Base-by-base conservation (phyloP, 345 rosid species). In the Syzygium oleosum region DNA sequence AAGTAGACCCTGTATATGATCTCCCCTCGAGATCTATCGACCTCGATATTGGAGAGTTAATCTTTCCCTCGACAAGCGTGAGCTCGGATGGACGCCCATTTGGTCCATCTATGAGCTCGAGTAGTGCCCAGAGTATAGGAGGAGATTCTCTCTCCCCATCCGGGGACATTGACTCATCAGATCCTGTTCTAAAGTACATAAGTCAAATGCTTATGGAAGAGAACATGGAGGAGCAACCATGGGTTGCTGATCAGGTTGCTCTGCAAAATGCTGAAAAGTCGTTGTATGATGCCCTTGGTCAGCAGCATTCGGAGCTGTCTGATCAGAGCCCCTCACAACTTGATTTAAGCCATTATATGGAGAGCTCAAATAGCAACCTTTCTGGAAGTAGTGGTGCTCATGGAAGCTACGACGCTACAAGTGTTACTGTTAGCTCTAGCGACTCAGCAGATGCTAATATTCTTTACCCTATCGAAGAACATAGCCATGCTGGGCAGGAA, bases 171-270 rank as follows among this genome's bases (percentile, higher is more conserved):
- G 90, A 88, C 29, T 92, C 86, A 22, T 84, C 88, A 9, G 93
- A 92, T 58, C 88, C 91, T 38, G 90, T 91, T 38, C 91, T 91
- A 56, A 90, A 84, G 86, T 92, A 90, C 77, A 90, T 92, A 88
- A 90, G 58, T 87, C 90, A 92, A 90, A 89, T 91, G 89, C 93
- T 92, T 41, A 87, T 92, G 92, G 93, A 91, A 85, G 94, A 92
- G 88, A 89, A 92, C 88, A 87, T 92, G 92, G 94, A 88, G 88
- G 86, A 90, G 89, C 89, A 88, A 34, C 91, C 91, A 51, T 87
- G 92, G 51, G 89, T 91, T 84, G 89, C 88, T 63, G 89, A 91
- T 38, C 89, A 92, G 6, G 73, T 90, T 87, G 91, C 91, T 85
- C 91, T 92, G 87, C 93, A 91, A 85, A 90, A 92, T 84, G 90